Conservation (phyloP, 2,329 filamentous ascomycete species). For the Beauveria pseudobassiana region DNA sequence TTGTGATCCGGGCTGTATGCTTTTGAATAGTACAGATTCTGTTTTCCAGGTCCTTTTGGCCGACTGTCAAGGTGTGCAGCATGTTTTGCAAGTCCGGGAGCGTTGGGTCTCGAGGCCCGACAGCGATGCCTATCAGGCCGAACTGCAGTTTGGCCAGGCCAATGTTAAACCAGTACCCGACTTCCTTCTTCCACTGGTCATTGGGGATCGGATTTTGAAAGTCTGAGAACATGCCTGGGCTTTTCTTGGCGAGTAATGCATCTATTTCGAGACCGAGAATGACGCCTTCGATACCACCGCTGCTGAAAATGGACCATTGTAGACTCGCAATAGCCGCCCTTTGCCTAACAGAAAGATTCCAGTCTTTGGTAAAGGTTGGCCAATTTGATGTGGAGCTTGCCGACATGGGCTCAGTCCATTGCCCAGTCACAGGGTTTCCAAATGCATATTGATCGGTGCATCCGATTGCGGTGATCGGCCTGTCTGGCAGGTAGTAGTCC, state of each 20-base stretch:
- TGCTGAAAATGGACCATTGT: not conserved
- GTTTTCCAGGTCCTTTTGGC: not conserved
- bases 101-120: slow-evolving; percentile 6
- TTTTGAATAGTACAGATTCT: not conserved
- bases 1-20: not conserved
- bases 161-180: slow-evolving; percentile 11
- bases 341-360: not conserved
- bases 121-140: not conserved
- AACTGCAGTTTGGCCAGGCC: slow-evolving; percentile 12
- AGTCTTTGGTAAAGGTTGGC: not conserved
- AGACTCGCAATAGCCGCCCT: not conserved
- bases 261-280: not conserved
- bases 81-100: slow-evolving; percentile 3
- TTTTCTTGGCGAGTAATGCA: slow-evolving; percentile 4
- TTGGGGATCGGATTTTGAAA: slow-evolving; percentile 9
- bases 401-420: not conserved
- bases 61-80: not conserved
- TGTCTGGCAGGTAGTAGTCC: slow-evolving; percentile 9
- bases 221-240: not conserved
- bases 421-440: not conserved
- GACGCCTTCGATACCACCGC: not conserved
- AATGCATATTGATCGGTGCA: slow-evolving; percentile 11
- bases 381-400: not conserved
- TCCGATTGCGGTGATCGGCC: slow-evolving; percentile 7
- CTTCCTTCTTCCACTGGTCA: slow-evolving; percentile 12